These are phyloP conservation scores for Halteria grandinella DNA, from an alignment of 73 alveolate genomes.

Conservation along the genomic window DNA sequence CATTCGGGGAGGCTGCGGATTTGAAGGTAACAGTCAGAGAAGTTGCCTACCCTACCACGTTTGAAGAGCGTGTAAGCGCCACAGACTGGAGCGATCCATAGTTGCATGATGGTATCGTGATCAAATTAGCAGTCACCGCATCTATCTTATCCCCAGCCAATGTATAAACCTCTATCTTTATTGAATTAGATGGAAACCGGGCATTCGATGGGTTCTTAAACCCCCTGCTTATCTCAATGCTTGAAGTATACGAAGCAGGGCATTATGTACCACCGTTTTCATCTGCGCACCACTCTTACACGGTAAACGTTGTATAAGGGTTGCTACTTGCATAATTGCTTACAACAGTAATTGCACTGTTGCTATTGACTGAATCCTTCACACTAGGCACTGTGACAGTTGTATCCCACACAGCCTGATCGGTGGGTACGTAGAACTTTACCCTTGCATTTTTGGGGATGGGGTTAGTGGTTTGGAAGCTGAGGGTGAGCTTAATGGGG, in stretches of 20 bases:
- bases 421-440: slow-evolving; percentile 51
- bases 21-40: slow-evolving; percentile 35
- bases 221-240: slow-evolving; percentile 48
- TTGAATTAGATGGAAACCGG: slow-evolving; percentile 41
- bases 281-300: slow-evolving; percentile 65
- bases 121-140: slow-evolving; percentile 25
- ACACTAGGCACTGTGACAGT: slow-evolving; percentile 4
- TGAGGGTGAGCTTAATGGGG: slow-evolving; percentile 20
- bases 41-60: slow-evolving; percentile 43
- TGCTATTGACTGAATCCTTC: slow-evolving; percentile 36
- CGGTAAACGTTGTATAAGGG: slow-evolving; percentile 38
- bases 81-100: slow-evolving; percentile 61
- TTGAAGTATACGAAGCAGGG: slow-evolving; percentile 37
- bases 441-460: slow-evolving; percentile 40
- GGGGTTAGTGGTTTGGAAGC: slow-evolving; percentile 58
- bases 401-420: slow-evolving; percentile 39
- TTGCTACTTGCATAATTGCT: too few species aligned
- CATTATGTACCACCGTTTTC: slow-evolving; percentile 41
- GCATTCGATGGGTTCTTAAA: slow-evolving; percentile 63
- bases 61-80: slow-evolving; percentile 18
- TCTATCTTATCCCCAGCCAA: slow-evolving; percentile 49
- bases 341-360: slow-evolving; percentile 26
- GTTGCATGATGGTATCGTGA: slow-evolving; percentile 53
- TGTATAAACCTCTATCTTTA: slow-evolving; percentile 37
- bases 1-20: slow-evolving; percentile 27